Conservation (phyloP, 1,284 basidiomycete genomes). For the Clitocybe nebularis region DNA sequence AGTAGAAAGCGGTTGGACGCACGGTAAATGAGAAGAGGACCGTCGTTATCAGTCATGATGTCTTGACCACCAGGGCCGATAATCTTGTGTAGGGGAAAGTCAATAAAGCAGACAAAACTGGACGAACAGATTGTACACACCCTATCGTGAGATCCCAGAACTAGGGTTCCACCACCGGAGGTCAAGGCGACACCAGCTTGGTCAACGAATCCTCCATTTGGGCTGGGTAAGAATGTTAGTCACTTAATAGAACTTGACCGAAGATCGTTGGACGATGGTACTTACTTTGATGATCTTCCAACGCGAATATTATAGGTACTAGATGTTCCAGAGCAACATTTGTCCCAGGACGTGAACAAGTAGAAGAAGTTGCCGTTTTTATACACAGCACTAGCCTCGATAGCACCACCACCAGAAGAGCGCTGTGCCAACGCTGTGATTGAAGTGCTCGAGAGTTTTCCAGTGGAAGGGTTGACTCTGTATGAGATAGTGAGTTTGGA, state of each 20-base stretch:
- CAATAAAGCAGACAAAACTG: neutral
- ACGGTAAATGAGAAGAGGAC: conserved; percentile 31
- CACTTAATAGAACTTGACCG: neutral
- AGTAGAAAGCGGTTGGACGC: conserved; percentile 8
- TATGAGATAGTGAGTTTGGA: neutral
- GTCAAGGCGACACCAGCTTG: conserved; percentile 39
- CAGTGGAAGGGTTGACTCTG: conserved; percentile 37
- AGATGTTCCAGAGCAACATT: conserved; percentile 46
- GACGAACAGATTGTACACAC: conserved; percentile 21
- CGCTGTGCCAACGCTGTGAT: conserved; percentile 44
- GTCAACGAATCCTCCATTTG: conserved; percentile 46
- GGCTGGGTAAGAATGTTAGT: conserved; percentile 16
- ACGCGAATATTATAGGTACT: conserved; percentile 62
- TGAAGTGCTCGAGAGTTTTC: conserved; percentile 33
- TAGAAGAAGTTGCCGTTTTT: conserved; percentile 47
- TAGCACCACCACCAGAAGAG: conserved; percentile 36
- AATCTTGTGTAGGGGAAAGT: conserved; percentile 26
- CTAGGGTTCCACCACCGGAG: conserved; percentile 50
- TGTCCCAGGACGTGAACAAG: conserved; percentile 55
- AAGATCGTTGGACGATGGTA: too few species aligned
- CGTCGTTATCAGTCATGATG: conserved; percentile 27
- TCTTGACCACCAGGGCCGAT: conserved; percentile 38
- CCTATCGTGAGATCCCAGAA: conserved; percentile 43
- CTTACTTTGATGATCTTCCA: conserved; percentile 44
- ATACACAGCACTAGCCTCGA: conserved; percentile 46